Evolutionary conservation across 2,329 filamentous ascomycete genomes (phyloP).

Genomic region (Tricladium varicosporioides): DNA sequence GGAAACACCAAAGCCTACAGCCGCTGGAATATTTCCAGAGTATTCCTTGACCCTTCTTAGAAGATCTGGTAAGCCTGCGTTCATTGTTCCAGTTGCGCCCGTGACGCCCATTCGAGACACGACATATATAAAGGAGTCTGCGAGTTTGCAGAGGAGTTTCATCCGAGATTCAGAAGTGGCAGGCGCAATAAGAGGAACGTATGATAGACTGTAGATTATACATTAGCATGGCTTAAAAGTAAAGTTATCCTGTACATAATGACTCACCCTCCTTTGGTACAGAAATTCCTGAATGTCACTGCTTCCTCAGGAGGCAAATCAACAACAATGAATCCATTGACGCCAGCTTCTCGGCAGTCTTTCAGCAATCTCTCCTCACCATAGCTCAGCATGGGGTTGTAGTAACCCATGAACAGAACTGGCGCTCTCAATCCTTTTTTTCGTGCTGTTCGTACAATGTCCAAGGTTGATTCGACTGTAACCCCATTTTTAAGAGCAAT

Average conservation of each 20-base stretch:
- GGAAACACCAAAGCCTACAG: slow-evolving; percentile 94
- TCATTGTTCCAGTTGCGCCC: slow-evolving; percentile 81
- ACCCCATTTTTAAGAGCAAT: slow-evolving; percentile 85
- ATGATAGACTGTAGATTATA: slow-evolving; percentile 64
- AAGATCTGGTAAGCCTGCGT: slow-evolving; percentile 76
- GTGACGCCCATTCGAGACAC: slow-evolving; percentile 97
- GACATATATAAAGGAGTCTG: slow-evolving; percentile 98
- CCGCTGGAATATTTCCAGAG: slow-evolving; percentile 85
- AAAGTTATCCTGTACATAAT: not conserved
- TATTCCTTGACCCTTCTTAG: slow-evolving; percentile 86
- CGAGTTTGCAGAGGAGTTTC: slow-evolving; percentile 93
- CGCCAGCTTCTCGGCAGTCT: slow-evolving; percentile 79
- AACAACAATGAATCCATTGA: slow-evolving; percentile 96
- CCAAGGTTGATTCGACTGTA: slow-evolving; percentile 73
- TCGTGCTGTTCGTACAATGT: slow-evolving; percentile 81
- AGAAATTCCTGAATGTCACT: slow-evolving; percentile 83
- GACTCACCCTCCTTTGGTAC: slow-evolving; percentile 69
- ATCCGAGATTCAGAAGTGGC: slow-evolving; percentile 90
- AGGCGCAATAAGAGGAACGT: slow-evolving; percentile 94
- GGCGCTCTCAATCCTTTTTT: slow-evolving; percentile 75
- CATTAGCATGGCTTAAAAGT: slow-evolving; percentile 9
- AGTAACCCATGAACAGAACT: slow-evolving; percentile 97
- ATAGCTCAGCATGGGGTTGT: slow-evolving; percentile 92
- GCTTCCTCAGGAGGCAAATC: slow-evolving; percentile 96
- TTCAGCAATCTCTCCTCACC: slow-evolving; percentile 86